Base-by-base conservation (phyloP, 805 yeast species). In the Starmerella bombi region DNA sequence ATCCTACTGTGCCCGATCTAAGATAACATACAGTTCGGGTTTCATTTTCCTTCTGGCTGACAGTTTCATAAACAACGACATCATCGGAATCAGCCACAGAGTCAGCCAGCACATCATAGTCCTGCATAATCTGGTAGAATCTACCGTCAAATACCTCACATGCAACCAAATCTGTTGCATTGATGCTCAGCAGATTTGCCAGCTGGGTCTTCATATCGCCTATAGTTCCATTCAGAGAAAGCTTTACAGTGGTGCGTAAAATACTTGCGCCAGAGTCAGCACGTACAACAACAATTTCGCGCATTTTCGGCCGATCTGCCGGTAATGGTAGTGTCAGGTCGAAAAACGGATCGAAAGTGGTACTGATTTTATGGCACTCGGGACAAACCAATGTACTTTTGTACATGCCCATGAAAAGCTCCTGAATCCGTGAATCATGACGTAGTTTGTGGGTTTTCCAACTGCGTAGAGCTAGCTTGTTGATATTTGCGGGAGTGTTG, bases 341-440 rank as follows among this genome's bases (percentile, higher is more conserved):
- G 61, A 76, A 83, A 55, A 75, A 88, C 0, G 98, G 97, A 58
- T 88, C 98, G 61, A 86, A 91, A 0, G 96, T 86, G 20, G 88
- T 70, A 21, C 93, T 79, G 6, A 81, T 71, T 50, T 78, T 78
- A 16, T 68, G 57, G 60, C 98, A 91, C 7, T 62, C 75, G 0
- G 97, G 97, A 56, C 98, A 88, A 10, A 79, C 69, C 40, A 91
- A 65, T 0, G 95, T 85, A 1, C 94, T 84, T 59, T 86, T 82
- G 58, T 88, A 91, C 53, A 84, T 56, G 0, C 97, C 97, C 8
- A 86, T 80, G 64, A 88, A 91, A 30, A 91, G 63, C 56, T 91
- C 97, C 20, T 75, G 70, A 17, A 88, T 74, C 1, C 82, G 69
- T 0, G 96, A 85, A 56, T 85, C 88, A 55, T 88, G 88, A 50